These are phyloP conservation scores for Skeletonema marinoi DNA, from an alignment of 108 stramenopile species.

Conservation along the genomic window DNA sequence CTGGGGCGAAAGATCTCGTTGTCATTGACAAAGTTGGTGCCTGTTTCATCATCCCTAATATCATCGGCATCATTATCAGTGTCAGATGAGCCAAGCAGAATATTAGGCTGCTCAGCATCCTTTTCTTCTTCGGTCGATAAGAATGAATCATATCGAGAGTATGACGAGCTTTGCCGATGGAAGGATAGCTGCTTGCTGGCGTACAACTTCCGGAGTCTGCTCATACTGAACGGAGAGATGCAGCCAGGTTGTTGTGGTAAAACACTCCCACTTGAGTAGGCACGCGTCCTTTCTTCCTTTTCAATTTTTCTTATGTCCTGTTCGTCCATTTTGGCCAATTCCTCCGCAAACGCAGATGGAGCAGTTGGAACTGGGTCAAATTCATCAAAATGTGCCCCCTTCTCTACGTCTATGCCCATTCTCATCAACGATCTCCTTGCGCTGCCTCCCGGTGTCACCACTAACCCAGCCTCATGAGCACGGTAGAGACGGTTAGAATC, in stretches of 20 bases:
- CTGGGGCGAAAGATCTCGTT: conserved; percentile 41
- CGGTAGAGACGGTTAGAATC: conserved; percentile 36
- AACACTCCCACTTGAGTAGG: not conserved
- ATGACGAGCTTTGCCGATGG: conserved; percentile 28
- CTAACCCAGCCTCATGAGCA: conserved; percentile 49
- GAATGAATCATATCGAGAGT: conserved; percentile 45
- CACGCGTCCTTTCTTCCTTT: conserved; percentile 22
- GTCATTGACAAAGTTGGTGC: not conserved
- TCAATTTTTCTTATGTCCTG: conserved; percentile 32
- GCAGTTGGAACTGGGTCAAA: not conserved
- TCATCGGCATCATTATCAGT: conserved; percentile 9
- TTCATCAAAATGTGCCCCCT: conserved; percentile 10
- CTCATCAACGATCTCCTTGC: conserved; percentile 32
- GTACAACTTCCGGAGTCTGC: conserved; percentile 25
- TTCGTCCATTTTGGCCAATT: conserved; percentile 32
- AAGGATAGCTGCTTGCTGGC: conserved; percentile 43
- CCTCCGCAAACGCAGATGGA: conserved; percentile 12
- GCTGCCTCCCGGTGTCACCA: conserved; percentile 29
- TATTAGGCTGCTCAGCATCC: not conserved
- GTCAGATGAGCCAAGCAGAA: not conserved
- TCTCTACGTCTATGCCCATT: conserved; percentile 35
- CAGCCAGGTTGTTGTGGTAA: conserved; percentile 10
- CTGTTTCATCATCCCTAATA: not conserved
- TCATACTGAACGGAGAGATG: conserved; percentile 31
- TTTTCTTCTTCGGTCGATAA: conserved; percentile 1